Evolutionary conservation across 495 filamentous ascomycete species (phyloP).

Genomic region (Penicillium soppii): DNA sequence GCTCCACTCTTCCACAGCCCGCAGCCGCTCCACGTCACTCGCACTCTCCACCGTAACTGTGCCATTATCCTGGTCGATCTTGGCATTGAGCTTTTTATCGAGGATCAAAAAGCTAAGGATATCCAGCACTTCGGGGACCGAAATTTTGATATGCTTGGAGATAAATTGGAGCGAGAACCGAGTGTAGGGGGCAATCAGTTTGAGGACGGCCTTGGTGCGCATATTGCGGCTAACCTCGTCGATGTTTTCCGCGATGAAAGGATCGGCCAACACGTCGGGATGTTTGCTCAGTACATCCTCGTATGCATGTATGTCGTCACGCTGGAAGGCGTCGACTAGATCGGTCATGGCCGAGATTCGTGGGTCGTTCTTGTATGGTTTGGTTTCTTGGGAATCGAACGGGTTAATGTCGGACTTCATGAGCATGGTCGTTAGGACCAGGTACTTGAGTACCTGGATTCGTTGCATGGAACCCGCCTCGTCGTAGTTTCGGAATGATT

Average conservation of each 20-base stretch:
- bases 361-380: slow-evolving; percentile 94
- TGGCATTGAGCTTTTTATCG: slow-evolving; percentile 79
- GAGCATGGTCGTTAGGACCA: slow-evolving; percentile 94
- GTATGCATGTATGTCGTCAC: slow-evolving; percentile 90
- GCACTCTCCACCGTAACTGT: slow-evolving; percentile 76
- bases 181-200: slow-evolving; percentile 92
- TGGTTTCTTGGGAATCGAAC: slow-evolving; percentile 99
- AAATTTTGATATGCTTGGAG: slow-evolving; percentile 80
- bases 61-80: slow-evolving; percentile 84
- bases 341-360: slow-evolving; percentile 97
- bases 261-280: slow-evolving; percentile 83
- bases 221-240: slow-evolving; percentile 98
- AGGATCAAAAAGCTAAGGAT: slow-evolving; percentile 92
- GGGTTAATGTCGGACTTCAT: slow-evolving; percentile 99
- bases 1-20: slow-evolving; percentile 72
- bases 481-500: slow-evolving; percentile 98
- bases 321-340: slow-evolving; percentile 92
- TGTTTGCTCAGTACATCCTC: slow-evolving; percentile 84
- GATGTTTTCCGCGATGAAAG: slow-evolving; percentile 98
- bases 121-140: slow-evolving; percentile 82
- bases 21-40: slow-evolving; percentile 70
- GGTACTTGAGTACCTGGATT: slow-evolving; percentile 96
- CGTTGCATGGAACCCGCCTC: slow-evolving; percentile 94
- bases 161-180: slow-evolving; percentile 86
- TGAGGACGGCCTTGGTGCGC: slow-evolving; percentile 91